Evolutionary conservation across 108 stramenopile species (phyloP), one percentile per base, ranked within the genome.

Genomic region (Craspedostauros australis): DNA sequence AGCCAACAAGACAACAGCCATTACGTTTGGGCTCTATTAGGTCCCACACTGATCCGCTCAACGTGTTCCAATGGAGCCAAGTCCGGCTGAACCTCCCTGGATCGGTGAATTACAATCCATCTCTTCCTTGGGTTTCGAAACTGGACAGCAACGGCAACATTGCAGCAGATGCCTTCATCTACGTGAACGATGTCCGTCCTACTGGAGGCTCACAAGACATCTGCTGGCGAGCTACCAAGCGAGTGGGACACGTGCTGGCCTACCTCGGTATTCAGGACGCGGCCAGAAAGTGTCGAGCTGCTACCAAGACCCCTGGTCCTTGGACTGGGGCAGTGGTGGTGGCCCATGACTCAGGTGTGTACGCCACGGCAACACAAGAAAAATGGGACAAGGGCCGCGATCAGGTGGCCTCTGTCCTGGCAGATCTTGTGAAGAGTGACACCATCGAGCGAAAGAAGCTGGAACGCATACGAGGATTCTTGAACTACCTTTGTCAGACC

Each of bases 251-350:
- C 0, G 46, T 19, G 0, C 56, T 73, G 30, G 25, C 39, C 8
- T 60, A 66, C 15, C 32, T 80, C n/a, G 75, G 75, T 5, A 52
- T 76, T 5, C 79, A 80, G 44, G 75, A 80, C 32, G 79, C 75
- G 0, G 21, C 64, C 11, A 26, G 72, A 20, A 80, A 80, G 31
- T 26, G 68, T 1, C 2, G 62, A 4, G 7, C 9, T n/a, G 15
- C 45, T 11, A 21, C 54, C 7, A 42, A 68, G 26, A 33, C 22
- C 0, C 72, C 72, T 0, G 62, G 75, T 2, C 70, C 73, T 21
- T 81, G 80, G 76, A 76, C 73, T 20, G 75, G 68, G n/a, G 28
- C 57, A 8, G 54, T 64, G 30, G 50, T 71, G 18, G 29, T 27
- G 5, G 37, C 62, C 22, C 41, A 21, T 7, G 24, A 39, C 7